Evolutionary conservation across 2,329 filamentous ascomycete species (phyloP).

Genomic region (Chalaropsis ovoidea): DNA sequence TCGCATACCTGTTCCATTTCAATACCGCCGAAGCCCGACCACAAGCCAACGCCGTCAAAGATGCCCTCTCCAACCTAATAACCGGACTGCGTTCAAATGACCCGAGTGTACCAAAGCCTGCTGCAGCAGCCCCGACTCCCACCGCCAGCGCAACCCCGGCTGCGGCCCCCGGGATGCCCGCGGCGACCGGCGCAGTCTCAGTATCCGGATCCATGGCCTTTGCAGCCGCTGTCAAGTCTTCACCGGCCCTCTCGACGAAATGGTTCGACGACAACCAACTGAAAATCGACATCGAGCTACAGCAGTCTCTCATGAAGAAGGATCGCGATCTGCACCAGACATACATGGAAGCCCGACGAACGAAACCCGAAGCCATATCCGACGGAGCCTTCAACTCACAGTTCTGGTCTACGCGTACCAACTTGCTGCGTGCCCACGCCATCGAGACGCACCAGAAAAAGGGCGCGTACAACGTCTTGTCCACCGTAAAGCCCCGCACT

Average conservation of each 20-base stretch:
- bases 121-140: slow-evolving; percentile 29
- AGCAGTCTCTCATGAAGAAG: slow-evolving; percentile 78
- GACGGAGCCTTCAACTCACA: slow-evolving; percentile 75
- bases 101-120: slow-evolving; percentile 41
- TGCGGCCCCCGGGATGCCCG: slow-evolving; percentile 22
- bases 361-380: slow-evolving; percentile 75
- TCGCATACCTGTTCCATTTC: slow-evolving; percentile 79
- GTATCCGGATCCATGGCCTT: slow-evolving; percentile 66
- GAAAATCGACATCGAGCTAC: slow-evolving; percentile 67
- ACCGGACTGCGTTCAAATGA: slow-evolving; percentile 54
- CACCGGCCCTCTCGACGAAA: slow-evolving; percentile 43
- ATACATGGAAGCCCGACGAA: slow-evolving; percentile 72
- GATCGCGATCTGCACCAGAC: slow-evolving; percentile 67
- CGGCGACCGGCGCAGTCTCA: slow-evolving; percentile 23
- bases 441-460: slow-evolving; percentile 79
- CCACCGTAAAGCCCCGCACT: slow-evolving; percentile 71
- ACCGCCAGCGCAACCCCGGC: slow-evolving; percentile 29
- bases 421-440: slow-evolving; percentile 77
- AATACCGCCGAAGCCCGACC: slow-evolving; percentile 67
- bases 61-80: slow-evolving; percentile 68
- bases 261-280: slow-evolving; percentile 77
- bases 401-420: slow-evolving; percentile 87
- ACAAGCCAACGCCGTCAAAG: slow-evolving; percentile 79
- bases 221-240: slow-evolving; percentile 55
- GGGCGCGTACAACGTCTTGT: slow-evolving; percentile 87